Evolutionary conservation across 2,329 filamentous ascomycete genomes (phyloP), one percentile per base, ranked within the genome.

Genomic region (Cytospora piceae): DNA sequence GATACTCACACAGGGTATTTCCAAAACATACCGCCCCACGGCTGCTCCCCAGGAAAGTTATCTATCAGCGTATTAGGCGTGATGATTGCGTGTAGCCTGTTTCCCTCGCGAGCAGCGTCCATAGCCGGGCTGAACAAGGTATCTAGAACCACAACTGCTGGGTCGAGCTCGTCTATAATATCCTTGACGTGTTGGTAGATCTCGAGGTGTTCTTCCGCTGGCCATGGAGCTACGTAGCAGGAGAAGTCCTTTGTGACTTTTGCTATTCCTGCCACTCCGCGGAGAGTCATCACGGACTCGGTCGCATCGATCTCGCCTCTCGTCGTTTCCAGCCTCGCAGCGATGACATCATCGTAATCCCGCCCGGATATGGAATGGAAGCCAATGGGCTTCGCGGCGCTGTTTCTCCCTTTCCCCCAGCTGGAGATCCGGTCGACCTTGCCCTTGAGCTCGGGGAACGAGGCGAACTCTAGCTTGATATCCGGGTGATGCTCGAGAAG

Each of bases 231-330:
- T 12, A 65, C 27, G 9, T 37, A 34, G 54, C 4, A 27, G 22
- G 29, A 34, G 32, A 22, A 63, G 29, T 53, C 74, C 69, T 53
- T 74, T 75, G 31, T 74, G 54, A 32, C 76, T 62, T 58, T 75
- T 71, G 58, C 74, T 74, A 4, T 74, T 74, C 37, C 75, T 73
- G 53, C 74, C 72, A 12, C 75, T 72, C 4, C 74, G 74, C 27
- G 75, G 73, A 27, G 73, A 49, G 34, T 37, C 4, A 37, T 15
- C 9, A 37, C 34, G 12, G 4, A 14, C 42, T 72, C 67, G 6
- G 71, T 62, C 11, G 74, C 73, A 22, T 70, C 67, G 11, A 73
- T 72, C 66, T 74, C 69, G 34, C 69, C 69, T 67, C 74, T 74
- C 3, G 20, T 29, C 1, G 7, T 9, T 14, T 39, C 55, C 29